Evolutionary conservation across 192 early-diverging fungal species (phyloP).

Genomic region (Linnemannia schmuckeri): DNA sequence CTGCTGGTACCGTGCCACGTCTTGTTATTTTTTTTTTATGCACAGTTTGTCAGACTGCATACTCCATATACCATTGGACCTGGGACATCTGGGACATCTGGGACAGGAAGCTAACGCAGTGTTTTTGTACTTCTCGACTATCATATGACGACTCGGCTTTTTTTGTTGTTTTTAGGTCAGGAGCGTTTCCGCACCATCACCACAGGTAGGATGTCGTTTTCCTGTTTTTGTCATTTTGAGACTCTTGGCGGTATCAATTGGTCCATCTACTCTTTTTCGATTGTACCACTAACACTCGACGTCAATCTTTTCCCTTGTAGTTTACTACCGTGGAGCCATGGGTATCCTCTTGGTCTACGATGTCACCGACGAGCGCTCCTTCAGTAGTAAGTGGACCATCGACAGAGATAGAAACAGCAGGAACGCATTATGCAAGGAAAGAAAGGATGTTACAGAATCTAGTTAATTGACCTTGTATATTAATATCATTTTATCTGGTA

Average conservation of each 20-base stretch:
- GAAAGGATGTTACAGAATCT: not conserved
- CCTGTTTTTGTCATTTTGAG: not conserved
- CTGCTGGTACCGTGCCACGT: conserved; percentile 69
- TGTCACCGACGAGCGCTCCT: conserved; percentile 98
- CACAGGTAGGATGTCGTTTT: conserved; percentile 72
- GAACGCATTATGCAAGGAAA: not conserved
- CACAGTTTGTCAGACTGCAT: too few relatives aligned
- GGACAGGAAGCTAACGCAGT: not conserved
- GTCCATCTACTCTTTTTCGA: not conserved
- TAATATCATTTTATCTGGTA: conserved; percentile 43
- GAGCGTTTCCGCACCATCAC: conserved; percentile 99
- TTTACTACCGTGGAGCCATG: conserved; percentile 99
- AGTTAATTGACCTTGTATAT: not conserved
- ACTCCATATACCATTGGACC: too few relatives aligned
- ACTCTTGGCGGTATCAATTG: not conserved
- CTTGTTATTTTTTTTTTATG: not conserved
- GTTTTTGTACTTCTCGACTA: not conserved
- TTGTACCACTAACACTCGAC: not conserved
- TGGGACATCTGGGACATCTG: not conserved
- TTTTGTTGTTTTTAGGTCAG: conserved; percentile 68
- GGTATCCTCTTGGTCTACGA: conserved; percentile 98
- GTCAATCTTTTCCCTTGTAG: conserved; percentile 48
- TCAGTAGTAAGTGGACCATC: conserved; percentile 80
- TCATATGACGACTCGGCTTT: not conserved
- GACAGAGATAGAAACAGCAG: not conserved